Base-by-base conservation (phyloP, 306 rosid genomes). In the Trifolium repens region DNA sequence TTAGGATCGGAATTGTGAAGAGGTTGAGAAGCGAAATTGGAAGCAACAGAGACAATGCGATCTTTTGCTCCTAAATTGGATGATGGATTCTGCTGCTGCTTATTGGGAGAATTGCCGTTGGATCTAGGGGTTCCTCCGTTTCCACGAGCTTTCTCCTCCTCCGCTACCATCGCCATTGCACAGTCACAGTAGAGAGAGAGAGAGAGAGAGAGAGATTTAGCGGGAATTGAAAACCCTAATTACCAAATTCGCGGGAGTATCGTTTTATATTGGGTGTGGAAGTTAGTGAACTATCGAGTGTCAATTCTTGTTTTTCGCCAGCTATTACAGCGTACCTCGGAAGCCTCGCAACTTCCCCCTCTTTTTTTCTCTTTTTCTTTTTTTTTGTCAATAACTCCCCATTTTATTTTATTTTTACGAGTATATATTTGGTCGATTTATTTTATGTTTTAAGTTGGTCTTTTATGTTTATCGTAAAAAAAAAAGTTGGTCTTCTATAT, bases 1-100 rank as follows among this genome's bases (percentile, higher is more conserved):
- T 61, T 57, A 60, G 96, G 88, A 72, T 85, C 93, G 15, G 81
- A 85, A 67, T 79, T 75, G 60, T 88, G 96, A 59, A 92, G 92
- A 55, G 96, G 85, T 74, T 88, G 92, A 52, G 96, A 81, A 19
- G 96, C 88, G 46, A 88, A 75, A 30, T 89, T 92, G 78, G 96
- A 80, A 69, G 96, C 97, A 19, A 86, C 84, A 10, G 91, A 85
- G 14, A 83, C 46, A 43, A 92, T 78, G 88, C 83, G 84, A n/a
- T 85, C 93, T 80, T 74, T 79, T 2, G 85, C 65, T 26, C 53
- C 78, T 4, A 78, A 35, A 50, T 9, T 79, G 37, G 26, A 32
- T 37, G 74, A 9, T 35, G 60, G 62, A 2, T 12, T 69, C 6
- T 32, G 52, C 52, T 49, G 52, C 63, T 49, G 67, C 58, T 67